Conservation (phyloP, 2,329 filamentous ascomycete species). For the Colletotrichum euphorbiae region DNA sequence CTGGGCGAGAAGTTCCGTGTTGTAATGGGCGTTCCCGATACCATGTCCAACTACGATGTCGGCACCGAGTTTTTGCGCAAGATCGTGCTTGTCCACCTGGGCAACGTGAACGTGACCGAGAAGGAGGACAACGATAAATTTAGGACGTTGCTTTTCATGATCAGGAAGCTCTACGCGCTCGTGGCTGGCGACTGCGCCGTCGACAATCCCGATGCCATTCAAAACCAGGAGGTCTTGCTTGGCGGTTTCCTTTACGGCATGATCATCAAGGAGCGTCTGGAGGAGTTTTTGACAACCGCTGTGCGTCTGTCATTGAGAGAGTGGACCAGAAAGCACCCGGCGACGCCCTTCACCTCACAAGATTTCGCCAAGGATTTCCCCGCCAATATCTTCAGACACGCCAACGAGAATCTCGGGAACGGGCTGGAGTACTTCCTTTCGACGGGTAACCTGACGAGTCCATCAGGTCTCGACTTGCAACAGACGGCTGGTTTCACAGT, state of each 20-base stretch:
- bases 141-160: slow-evolving; percentile 94
- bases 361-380: slow-evolving; percentile 86
- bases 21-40: slow-evolving; percentile 85
- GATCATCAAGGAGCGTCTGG: slow-evolving; percentile 93
- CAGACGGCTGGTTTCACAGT: slow-evolving; percentile 96
- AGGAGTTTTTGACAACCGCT: slow-evolving; percentile 79
- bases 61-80: slow-evolving; percentile 91
- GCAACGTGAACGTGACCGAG: slow-evolving; percentile 85
- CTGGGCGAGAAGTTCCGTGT: slow-evolving; percentile 92
- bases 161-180: slow-evolving; percentile 91
- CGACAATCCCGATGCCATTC: slow-evolving; percentile 96
- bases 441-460: slow-evolving; percentile 92
- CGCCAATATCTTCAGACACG: slow-evolving; percentile 79
- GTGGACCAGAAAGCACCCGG: slow-evolving; percentile 65
- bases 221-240: slow-evolving; percentile 94
- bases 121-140: slow-evolving; percentile 93
- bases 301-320: slow-evolving; percentile 67
- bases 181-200: slow-evolving; percentile 92
- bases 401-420: slow-evolving; percentile 89
- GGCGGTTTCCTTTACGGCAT: slow-evolving; percentile 95
- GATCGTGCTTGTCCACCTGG: slow-evolving; percentile 91
- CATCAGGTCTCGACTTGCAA: slow-evolving; percentile 92
- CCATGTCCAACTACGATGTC: slow-evolving; percentile 87
- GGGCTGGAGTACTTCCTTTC: slow-evolving; percentile 95
- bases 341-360: slow-evolving; percentile 80